phyloP scores from a whole-genome alignment of 108 stramenopile species.

The Skeletonema tropicum region DNA sequence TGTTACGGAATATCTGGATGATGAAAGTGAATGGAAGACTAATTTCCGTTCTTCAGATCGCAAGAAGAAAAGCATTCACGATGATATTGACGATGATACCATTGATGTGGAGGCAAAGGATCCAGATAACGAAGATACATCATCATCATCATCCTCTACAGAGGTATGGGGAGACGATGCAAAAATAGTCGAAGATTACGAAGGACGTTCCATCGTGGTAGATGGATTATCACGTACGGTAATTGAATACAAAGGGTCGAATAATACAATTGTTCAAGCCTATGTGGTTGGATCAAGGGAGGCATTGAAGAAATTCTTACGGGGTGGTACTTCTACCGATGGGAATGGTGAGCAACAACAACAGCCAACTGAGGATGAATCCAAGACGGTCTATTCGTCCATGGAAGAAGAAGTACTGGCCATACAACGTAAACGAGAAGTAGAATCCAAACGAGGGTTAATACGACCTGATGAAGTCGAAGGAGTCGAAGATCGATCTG shows the following conservation, averaged over 20 bases:
- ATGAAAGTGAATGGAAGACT: constrained; percentile 58
- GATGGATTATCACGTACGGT: constrained; percentile 73
- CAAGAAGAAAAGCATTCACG: not conserved
- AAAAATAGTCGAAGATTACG: constrained; percentile 81
- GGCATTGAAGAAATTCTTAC: constrained; percentile 68
- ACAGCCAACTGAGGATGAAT: not conserved
- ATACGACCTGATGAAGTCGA: constrained; percentile 56
- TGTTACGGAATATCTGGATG: constrained; percentile 74
- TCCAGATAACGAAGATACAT: constrained; percentile 31
- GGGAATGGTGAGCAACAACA: not conserved
- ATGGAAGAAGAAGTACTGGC: constrained; percentile 54
- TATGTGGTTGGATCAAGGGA: constrained; percentile 82
- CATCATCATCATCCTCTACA: constrained; percentile 46
- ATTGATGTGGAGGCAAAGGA: not conserved
- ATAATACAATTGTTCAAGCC: constrained; percentile 72
- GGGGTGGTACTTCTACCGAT: constrained; percentile 48
- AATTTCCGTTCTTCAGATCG: constrained; percentile 40
- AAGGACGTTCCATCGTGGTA: constrained; percentile 72
- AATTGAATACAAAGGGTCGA: constrained; percentile 75
- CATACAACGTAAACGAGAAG: constrained; percentile 62
- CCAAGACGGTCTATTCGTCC: constrained; percentile 25
- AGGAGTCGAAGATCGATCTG: constrained; percentile 65
- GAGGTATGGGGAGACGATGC: constrained; percentile 88
- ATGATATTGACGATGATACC: constrained; percentile 2
- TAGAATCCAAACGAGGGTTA: constrained; percentile 69